Conservation (phyloP, 2,329 filamentous ascomycete genomes). For the Aspergillus pseudonomiae region DNA sequence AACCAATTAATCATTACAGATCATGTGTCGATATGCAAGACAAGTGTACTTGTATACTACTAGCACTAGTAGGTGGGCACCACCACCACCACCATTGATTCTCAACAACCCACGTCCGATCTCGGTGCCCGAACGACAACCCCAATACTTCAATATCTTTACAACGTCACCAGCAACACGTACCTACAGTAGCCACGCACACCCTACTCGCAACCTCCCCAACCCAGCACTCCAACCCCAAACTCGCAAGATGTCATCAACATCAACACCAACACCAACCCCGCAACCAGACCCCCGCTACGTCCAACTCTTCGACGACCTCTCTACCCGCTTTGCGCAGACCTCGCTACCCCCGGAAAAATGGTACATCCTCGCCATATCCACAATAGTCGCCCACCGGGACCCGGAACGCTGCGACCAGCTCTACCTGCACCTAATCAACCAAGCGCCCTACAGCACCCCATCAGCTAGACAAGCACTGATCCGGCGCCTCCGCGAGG, state of each 20-base stretch:
- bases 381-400: conserved; percentile 53
- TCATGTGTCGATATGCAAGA: not conserved
- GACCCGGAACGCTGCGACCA: conserved; percentile 56
- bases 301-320: conserved; percentile 31
- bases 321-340: conserved; percentile 33
- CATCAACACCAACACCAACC: not conserved
- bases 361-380: conserved; percentile 41
- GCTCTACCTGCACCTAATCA: conserved; percentile 60
- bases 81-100: not conserved
- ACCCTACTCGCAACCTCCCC: not conserved
- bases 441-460: conserved; percentile 48
- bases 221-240: not conserved
- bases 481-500: conserved; percentile 54
- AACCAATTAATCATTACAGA: not conserved
- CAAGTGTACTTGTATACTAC: not conserved
- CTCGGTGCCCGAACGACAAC: not conserved
- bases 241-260: not conserved
- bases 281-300: conserved; percentile 29
- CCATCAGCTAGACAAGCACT: conserved; percentile 35
- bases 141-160: not conserved
- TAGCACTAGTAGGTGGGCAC: not conserved
- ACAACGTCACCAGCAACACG: not conserved
- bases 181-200: not conserved
- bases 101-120: not conserved
- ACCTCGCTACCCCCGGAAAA: conserved; percentile 28